phyloP scores from a whole-genome alignment of 192 early-diverging fungal species.

The Linderina pennispora region DNA sequence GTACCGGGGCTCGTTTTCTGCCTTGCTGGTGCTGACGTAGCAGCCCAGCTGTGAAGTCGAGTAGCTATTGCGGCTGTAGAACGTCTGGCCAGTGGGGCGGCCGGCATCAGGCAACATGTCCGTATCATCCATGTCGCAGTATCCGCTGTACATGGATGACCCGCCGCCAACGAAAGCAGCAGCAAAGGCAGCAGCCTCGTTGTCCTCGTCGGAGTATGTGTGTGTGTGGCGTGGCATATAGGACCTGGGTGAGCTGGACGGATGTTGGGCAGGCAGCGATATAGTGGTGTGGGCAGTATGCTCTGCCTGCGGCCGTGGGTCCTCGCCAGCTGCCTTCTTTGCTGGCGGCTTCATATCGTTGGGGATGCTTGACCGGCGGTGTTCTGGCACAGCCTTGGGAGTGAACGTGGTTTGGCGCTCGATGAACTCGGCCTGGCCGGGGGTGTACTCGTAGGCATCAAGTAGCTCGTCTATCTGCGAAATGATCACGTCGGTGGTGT shows the following conservation, averaged over 20 bases:
- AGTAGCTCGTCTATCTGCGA: slow-evolving; percentile 49
- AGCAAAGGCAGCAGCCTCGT: slow-evolving; percentile 29
- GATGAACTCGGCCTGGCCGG: slow-evolving; percentile 20
- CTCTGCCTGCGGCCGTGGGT: neutral
- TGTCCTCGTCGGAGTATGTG: slow-evolving; percentile 27
- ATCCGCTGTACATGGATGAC: slow-evolving; percentile 20
- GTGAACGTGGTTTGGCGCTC: slow-evolving; percentile 18
- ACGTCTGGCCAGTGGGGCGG: neutral
- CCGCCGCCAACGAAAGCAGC: slow-evolving; percentile 26
- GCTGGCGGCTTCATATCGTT: neutral
- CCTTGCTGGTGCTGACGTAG: neutral
- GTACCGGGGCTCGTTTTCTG: neutral
- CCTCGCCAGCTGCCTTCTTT: neutral
- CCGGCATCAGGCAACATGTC: slow-evolving; percentile 9
- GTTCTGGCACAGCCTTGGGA: too few species aligned
- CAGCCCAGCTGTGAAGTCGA: neutral
- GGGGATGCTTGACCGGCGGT: too few species aligned
- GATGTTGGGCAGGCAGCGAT: too few species aligned
- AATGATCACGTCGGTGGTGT: slow-evolving; percentile 60
- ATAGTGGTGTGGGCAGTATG: neutral
- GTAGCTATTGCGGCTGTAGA: neutral
- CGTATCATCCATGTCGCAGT: slow-evolving; percentile 21
- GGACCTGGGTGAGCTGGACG: too few species aligned
- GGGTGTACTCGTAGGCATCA: slow-evolving; percentile 26
- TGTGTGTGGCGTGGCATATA: slow-evolving; percentile 8